Evolutionary conservation across 768 basidiomycete species (phyloP).

Genomic region (Mycena capillaripes): DNA sequence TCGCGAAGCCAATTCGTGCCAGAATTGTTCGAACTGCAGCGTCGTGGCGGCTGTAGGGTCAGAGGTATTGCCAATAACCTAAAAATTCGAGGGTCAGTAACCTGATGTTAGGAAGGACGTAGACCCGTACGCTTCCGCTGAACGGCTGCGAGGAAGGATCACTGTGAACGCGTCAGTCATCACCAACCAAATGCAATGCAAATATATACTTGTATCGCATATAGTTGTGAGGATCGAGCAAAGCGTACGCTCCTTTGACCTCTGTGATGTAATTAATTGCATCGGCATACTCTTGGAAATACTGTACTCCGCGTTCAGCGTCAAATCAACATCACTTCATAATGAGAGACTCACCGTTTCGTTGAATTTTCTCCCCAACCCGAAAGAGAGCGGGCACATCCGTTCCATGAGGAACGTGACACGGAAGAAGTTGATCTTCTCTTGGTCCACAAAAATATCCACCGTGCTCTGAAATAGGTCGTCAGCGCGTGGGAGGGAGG

Average conservation of each 20-base stretch:
- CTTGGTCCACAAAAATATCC: constrained; percentile 62
- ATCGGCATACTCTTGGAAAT: constrained; percentile 58
- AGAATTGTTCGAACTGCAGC: constrained; percentile 57
- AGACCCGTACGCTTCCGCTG: constrained; percentile 54
- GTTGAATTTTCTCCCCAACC: constrained; percentile 58
- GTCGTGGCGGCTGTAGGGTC: constrained; percentile 62
- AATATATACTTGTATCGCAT: constrained; percentile 61
- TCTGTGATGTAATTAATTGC: constrained; percentile 59
- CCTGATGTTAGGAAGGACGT: no score
- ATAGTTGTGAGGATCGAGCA: constrained; percentile 63
- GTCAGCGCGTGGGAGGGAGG: neutral
- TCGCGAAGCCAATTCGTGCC: constrained; percentile 56
- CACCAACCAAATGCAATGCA: neutral
- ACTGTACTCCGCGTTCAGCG: constrained; percentile 43
- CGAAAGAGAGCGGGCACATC: constrained; percentile 55
- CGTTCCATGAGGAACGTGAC: constrained; percentile 65
- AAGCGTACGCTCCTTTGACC: constrained; percentile 56
- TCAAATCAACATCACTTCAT: neutral
- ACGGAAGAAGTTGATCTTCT: constrained; percentile 64
- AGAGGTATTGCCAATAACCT: constrained; percentile 61
- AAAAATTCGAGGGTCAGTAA: neutral
- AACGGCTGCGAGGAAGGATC: constrained; percentile 60
- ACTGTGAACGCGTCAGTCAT: constrained; percentile 36
- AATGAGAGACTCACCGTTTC: constrained; percentile 51
- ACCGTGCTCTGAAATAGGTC: constrained; percentile 51